These are phyloP conservation scores for Cutaneotrichosporon cavernicola DNA, from an alignment of 1,284 basidiomycete species.

Conservation along the genomic window DNA sequence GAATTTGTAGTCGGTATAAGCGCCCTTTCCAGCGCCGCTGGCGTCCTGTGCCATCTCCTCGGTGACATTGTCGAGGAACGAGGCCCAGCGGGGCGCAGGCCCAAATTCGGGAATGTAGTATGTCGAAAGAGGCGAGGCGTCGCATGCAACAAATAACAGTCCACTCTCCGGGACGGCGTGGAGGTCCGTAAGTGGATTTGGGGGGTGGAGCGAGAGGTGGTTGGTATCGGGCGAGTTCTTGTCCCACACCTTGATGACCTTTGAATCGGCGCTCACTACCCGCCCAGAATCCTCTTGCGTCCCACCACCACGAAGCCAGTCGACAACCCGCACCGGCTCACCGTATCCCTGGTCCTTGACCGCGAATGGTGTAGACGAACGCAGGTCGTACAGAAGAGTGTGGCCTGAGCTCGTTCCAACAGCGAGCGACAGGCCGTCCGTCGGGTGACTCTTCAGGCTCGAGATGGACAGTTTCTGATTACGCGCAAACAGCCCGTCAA, in stretches of 20 bases:
- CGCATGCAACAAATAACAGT: slow-evolving; percentile 82
- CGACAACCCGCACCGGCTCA: slow-evolving; percentile 78
- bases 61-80: slow-evolving; percentile 96
- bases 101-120: slow-evolving; percentile 96
- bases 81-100: slow-evolving; percentile 93
- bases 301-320: slow-evolving; percentile 89
- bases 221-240: slow-evolving; percentile 80
- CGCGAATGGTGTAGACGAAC: slow-evolving; percentile 77
- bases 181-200: slow-evolving; percentile 81
- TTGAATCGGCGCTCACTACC: slow-evolving; percentile 84
- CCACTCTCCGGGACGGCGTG: slow-evolving; percentile 84
- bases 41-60: slow-evolving; percentile 90
- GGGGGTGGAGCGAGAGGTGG: slow-evolving; percentile 88
- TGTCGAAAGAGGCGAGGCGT: slow-evolving; percentile 84
- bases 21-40: slow-evolving; percentile 53
- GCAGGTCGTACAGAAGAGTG: slow-evolving; percentile 90
- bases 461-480: slow-evolving; percentile 67
- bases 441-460: slow-evolving; percentile 70
- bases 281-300: slow-evolving; percentile 72
- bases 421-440: slow-evolving; percentile 89
- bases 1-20: slow-evolving; percentile 98
- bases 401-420: slow-evolving; percentile 94
- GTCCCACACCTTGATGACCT: slow-evolving; percentile 95
- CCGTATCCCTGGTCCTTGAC: slow-evolving; percentile 98
- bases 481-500: slow-evolving; percentile 32